Percentiles rank a stretch among this genome's conserved stretches.
phyloP scores from a whole-genome alignment of 305 asterid species.

The Stenogyne calaminthoides region DNA sequence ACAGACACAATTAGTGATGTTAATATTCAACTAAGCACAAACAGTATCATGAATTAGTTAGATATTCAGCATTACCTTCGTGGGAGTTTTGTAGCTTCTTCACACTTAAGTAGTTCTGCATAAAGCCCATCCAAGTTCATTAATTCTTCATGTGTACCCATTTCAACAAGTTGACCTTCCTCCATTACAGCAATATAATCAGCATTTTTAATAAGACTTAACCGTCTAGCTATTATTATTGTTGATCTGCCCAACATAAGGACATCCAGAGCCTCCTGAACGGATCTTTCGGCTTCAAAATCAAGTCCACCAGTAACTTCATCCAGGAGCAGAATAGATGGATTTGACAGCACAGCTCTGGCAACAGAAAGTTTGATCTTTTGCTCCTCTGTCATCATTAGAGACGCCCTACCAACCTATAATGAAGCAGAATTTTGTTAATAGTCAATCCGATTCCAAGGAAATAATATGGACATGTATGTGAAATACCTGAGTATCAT shows the following conservation, averaged over 20 bases:
- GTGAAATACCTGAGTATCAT: constrained; percentile 82
- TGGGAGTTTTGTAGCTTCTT: constrained; percentile 99
- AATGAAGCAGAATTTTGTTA: constrained; percentile 33
- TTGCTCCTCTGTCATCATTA: constrained; percentile 93
- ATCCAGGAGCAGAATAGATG: constrained; percentile 94
- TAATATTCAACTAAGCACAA: constrained; percentile 20
- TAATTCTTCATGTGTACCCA: constrained; percentile 99
- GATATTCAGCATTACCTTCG: constrained; percentile 63
- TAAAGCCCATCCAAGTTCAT: constrained; percentile 94
- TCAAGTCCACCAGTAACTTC: constrained; percentile 99
- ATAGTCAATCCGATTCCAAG: constrained; percentile 10
- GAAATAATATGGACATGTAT: constrained; percentile 24
- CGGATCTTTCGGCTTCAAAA: constrained; percentile 98
- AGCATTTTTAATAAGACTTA: constrained; percentile 92
- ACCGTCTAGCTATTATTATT: constrained; percentile 93
- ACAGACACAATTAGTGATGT: constrained; percentile 12
- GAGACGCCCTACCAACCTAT: constrained; percentile 90
- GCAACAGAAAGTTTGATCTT: constrained; percentile 98
- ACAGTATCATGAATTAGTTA: constrained; percentile 6
- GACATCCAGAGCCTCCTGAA: constrained; percentile 96
- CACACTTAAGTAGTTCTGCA: constrained; percentile 95
- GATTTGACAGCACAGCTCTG: constrained; percentile 96
- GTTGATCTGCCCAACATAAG: constrained; percentile 99
- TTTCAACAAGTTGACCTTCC: constrained; percentile 99
- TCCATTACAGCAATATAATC: constrained; percentile 99